Evolutionary conservation across 768 basidiomycete species (phyloP).

Genomic region (Favolaschia claudopus): DNA sequence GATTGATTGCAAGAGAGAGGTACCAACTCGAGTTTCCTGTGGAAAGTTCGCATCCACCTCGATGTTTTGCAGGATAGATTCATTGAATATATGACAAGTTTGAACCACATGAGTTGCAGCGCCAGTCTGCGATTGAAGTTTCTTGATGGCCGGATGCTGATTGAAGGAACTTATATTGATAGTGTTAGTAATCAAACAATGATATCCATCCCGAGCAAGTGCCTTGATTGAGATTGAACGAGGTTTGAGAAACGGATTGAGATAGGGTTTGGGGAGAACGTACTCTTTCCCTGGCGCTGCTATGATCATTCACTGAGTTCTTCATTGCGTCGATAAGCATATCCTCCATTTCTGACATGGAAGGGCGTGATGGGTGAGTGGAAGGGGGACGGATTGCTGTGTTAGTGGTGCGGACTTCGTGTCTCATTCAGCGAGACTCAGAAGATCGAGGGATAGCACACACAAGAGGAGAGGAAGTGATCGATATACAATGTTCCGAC

Average conservation of each 20-base stretch:
- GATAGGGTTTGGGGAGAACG: slow-evolving; percentile 1
- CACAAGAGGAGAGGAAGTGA: slow-evolving; percentile 11
- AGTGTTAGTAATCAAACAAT: slow-evolving; percentile 2
- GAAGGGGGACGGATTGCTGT: slow-evolving; percentile 1
- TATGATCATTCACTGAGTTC: not conserved
- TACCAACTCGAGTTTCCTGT: slow-evolving; percentile 4
- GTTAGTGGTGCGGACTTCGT: slow-evolving; percentile 7
- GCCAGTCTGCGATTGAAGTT: not conserved
- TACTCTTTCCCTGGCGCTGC: slow-evolving; percentile 7
- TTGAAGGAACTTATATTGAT: slow-evolving; percentile 1
- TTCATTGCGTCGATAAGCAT: slow-evolving; percentile 6
- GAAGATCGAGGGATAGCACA: slow-evolving; percentile 6
- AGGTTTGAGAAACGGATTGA: not conserved
- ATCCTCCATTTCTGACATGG: slow-evolving; percentile 5
- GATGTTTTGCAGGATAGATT: slow-evolving; percentile 10
- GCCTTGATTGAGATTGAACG: not conserved
- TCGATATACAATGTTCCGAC: slow-evolving; percentile 4
- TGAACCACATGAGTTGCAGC: not conserved
- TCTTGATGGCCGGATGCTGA: not conserved
- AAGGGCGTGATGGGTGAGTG: slow-evolving; percentile 14
- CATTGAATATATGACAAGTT: slow-evolving; percentile 11
- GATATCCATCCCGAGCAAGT: slow-evolving; percentile 12
- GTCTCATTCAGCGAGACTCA: not conserved
- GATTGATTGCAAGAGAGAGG: not conserved
- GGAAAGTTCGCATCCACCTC: slow-evolving; percentile 4